Base-by-base conservation (phyloP, 176 grass and related monocot genomes). In the Urochloa ruziziensis region DNA sequence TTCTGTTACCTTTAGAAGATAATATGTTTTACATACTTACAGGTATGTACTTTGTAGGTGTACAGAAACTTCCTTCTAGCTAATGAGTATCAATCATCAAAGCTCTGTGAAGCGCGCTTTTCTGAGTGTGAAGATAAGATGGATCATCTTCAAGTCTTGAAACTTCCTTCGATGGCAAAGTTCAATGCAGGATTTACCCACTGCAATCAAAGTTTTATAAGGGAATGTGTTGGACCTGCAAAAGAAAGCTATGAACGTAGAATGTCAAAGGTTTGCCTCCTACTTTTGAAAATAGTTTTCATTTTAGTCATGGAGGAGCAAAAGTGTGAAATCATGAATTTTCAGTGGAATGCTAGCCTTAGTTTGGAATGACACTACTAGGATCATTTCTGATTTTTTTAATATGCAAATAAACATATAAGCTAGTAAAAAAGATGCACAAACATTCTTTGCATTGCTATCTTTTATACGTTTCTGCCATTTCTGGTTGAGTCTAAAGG, bases 81-180 rank as follows among this genome's bases (percentile, higher is more conserved):
- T 37, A 99, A 99, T 79, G 93, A 96, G 79, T 99, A 96, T 78
- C 96, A 99, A 71, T 99, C 96, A 0, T 94, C 91, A 89, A 99
- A 94, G 80, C 80, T 99, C 27, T 99, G 96, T 78, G 96, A 99
- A 87, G 91, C 89, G 67, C 85, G 89, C 27, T 99, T 94, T 33
- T 91, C 91, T 6, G 86, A 99, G 23, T 99, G 96, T 62, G 96
- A 99, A 87, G 96, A 99, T 82, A 91, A 90, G 91, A 99, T 99
- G 96, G 96, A 96, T 64, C 83, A 94, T 37, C 93, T 96, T 88
- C 96, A 99, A 85, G 89, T 94, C 46, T 88, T 99, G 89, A 91
- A 92, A 65, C 93, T 96, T 88, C 96, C 96, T 86, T 99, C 96
- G 37, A 99, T 99, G 93, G 91, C 96, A 64, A 99, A 99, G 84